Evolutionary conservation across 2,329 filamentous ascomycete species (phyloP).

Genomic region (Aspergillus sp.): DNA sequence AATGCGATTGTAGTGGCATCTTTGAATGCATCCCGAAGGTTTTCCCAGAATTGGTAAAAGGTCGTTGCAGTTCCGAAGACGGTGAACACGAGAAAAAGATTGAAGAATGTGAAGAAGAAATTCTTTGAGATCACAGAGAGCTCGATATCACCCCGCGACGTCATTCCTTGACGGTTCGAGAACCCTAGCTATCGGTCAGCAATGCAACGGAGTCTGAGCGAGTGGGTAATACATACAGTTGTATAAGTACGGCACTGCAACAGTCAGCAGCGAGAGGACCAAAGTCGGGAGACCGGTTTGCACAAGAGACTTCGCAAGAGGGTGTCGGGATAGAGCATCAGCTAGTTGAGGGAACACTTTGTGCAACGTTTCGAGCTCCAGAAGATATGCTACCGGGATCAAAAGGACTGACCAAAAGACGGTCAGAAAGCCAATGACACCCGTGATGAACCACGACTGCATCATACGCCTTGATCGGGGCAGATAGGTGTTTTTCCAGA

Average conservation of each 20-base stretch:
- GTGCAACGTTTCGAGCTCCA: conserved; percentile 78
- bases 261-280: conserved; percentile 80
- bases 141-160: conserved; percentile 91
- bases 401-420: conserved; percentile 86
- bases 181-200: conserved; percentile 52
- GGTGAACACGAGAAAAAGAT: conserved; percentile 94
- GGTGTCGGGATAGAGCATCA: conserved; percentile 64
- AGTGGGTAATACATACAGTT: conserved; percentile 60
- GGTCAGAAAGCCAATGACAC: conserved; percentile 78
- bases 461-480: conserved; percentile 70
- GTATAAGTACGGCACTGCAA: conserved; percentile 90
- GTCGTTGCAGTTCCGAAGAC: conserved; percentile 77
- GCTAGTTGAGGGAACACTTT: conserved; percentile 71
- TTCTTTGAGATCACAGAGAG: conserved; percentile 96
- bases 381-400: conserved; percentile 71
- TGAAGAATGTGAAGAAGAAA: conserved; percentile 99
- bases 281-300: conserved; percentile 86
- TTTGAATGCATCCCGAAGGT: conserved; percentile 69
- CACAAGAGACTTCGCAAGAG: conserved; percentile 71
- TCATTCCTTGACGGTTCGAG: conserved; percentile 88
- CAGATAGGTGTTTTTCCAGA: conserved; percentile 92
- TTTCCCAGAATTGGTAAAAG: conserved; percentile 64
- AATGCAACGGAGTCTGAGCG: background rate
- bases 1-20: conserved; percentile 77
- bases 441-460: conserved; percentile 79